Evolutionary conservation across 2,329 filamentous ascomycete species (phyloP).

Genomic region (Gyromitra esculenta): DNA sequence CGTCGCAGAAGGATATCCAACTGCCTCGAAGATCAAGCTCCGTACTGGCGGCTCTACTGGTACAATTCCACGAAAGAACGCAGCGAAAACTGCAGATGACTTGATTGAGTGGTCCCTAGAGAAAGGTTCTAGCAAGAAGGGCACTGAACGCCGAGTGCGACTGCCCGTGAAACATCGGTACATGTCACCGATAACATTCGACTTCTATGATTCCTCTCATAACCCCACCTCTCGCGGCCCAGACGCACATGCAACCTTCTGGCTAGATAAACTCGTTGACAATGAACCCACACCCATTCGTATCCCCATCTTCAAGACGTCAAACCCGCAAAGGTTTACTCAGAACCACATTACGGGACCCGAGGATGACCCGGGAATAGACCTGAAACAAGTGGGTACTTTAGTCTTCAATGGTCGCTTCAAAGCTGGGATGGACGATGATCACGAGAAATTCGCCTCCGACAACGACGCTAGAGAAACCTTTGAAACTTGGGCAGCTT

Average conservation of each 20-base stretch:
- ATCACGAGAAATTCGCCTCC: conserved; percentile 82
- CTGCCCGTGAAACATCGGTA: conserved; percentile 92
- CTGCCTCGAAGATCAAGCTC: conserved; percentile 72
- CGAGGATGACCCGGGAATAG: conserved; percentile 77
- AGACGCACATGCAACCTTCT: conserved; percentile 80
- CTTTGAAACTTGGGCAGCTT: conserved; percentile 93
- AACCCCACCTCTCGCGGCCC: conserved; percentile 65
- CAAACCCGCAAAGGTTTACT: conserved; percentile 77
- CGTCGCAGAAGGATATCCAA: conserved; percentile 60
- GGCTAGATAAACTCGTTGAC: conserved; percentile 86
- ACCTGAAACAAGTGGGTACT: conserved; percentile 81
- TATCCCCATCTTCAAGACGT: conserved; percentile 89
- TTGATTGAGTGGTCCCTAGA: conserved; percentile 70
- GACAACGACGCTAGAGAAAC: conserved; percentile 93
- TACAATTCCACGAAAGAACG: conserved; percentile 72
- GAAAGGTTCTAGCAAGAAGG: conserved; percentile 67
- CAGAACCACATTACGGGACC: conserved; percentile 92
- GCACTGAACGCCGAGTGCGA: conserved; percentile 81
- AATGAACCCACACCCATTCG: conserved; percentile 80
- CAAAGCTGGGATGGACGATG: conserved; percentile 87
- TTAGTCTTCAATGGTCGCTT: conserved; percentile 83
- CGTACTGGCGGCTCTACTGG: conserved; percentile 86
- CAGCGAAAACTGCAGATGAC: conserved; percentile 69
- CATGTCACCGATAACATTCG: conserved; percentile 86
- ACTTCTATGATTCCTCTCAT: conserved; percentile 77